These are phyloP conservation scores for Aspergillus incahuasiensis DNA, from an alignment of 495 filamentous ascomycete genomes.

Conservation along the genomic window DNA sequence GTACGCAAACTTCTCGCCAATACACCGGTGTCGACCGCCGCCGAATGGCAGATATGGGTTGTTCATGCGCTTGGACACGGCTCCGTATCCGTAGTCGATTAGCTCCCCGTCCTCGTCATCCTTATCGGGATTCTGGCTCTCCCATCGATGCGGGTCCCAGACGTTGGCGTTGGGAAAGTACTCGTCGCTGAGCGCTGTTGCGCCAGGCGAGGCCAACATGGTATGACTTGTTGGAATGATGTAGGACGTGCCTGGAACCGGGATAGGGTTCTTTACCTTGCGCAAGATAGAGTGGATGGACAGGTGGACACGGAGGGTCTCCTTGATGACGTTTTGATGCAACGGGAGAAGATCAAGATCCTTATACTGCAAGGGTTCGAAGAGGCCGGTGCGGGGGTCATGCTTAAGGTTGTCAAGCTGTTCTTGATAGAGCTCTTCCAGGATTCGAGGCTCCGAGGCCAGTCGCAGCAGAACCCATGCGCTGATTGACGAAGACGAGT, in stretches of 20 bases:
- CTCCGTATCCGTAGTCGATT: slow-evolving; percentile 91
- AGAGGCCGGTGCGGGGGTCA: slow-evolving; percentile 30
- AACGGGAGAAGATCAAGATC: slow-evolving; percentile 65
- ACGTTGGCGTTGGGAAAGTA: slow-evolving; percentile 76
- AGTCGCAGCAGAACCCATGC: slow-evolving; percentile 79
- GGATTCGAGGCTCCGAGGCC: slow-evolving; percentile 64
- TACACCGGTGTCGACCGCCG: slow-evolving; percentile 88
- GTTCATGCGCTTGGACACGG: slow-evolving; percentile 77
- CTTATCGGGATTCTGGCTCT: slow-evolving; percentile 45
- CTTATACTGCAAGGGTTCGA: slow-evolving; percentile 61
- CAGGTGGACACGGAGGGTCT: slow-evolving; percentile 74
- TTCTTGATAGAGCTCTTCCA: slow-evolving; percentile 73
- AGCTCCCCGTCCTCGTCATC: slow-evolving; percentile 57
- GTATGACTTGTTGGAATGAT: slow-evolving; percentile 70
- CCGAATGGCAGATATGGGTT: slow-evolving; percentile 95
- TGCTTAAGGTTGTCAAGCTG: slow-evolving; percentile 58
- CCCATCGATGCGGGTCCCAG: slow-evolving; percentile 93
- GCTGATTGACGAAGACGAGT: slow-evolving; percentile 77
- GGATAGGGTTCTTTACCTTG: slow-evolving; percentile 74
- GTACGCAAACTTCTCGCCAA: slow-evolving; percentile 96
- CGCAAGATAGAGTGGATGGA: slow-evolving; percentile 85
- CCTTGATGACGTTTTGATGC: slow-evolving; percentile 67
- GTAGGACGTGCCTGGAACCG: slow-evolving; percentile 71
- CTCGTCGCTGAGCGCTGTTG: slow-evolving; percentile 60
- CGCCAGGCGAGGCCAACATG: slow-evolving; percentile 77